Base-by-base conservation (phyloP, 1,284 basidiomycete species). In the Malassezia sp. region DNA sequence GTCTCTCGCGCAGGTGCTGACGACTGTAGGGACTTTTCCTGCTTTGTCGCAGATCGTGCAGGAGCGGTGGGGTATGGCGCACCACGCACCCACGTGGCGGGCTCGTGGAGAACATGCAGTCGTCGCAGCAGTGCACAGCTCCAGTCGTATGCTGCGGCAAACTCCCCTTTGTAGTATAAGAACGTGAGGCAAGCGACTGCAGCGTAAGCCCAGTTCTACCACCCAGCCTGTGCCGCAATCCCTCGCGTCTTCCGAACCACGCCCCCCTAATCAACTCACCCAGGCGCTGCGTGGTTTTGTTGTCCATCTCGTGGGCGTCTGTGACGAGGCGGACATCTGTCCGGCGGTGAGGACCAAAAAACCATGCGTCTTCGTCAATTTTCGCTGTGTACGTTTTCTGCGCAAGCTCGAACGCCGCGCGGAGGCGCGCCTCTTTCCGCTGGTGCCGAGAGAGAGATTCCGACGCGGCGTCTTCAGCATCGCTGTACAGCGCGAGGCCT, bases 331-430 rank as follows among this genome's bases (percentile, higher is more conserved):
- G 4, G 8, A 17, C 32, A 1, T 5, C 9, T n/a, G 8, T 7
- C 2, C 32, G 11, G 8, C 15, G 21, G 11, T 3, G 2, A 5
- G 39, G 32, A 1, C 18, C 21, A 10, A 44, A 26, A n/a, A 44
- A 50, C 48, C 48, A 50, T 17, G 28, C 48, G 17, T 50, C 38
- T 8, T 28, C 26, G 21, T 50, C 48, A 5, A 35, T 11, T 28
- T 50, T 50, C 11, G 48, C 42, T 9, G n/a, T 29, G 24, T 50
- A 50, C 14, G 43, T 45, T 7, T 18, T 35, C 4, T 33, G 29
- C 7, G 48, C 48, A 26, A 37, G 20, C 11, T 31, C 9, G 15
- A 50, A 45, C 8, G 30, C 38, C 2, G 28, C 36, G 3, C 37
- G 28, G 15, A 50, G 40, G 5, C 48, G 26, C 17, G 5, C 15